phyloP scores from a whole-genome alignment of 305 asterid genomes.

The Fraxinus xanthoxyloides region DNA sequence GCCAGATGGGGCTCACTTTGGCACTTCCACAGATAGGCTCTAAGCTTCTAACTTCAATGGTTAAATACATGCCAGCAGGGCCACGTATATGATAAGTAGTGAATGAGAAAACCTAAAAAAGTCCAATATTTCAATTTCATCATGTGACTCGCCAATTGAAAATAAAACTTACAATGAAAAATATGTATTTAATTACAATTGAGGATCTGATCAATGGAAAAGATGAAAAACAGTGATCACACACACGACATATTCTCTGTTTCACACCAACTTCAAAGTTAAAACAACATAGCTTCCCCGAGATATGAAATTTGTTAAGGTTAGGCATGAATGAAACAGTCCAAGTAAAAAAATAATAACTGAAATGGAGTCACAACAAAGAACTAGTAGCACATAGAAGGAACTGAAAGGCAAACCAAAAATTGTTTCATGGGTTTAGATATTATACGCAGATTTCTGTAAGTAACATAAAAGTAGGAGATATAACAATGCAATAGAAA shows the following conservation, averaged over 20 bases:
- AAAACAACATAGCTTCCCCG: slow-evolving; percentile 5
- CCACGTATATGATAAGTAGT: neutral
- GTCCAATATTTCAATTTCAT: neutral
- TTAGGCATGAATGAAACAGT: neutral
- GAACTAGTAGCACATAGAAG: slow-evolving; percentile 3
- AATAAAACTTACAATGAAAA: neutral
- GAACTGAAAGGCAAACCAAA: slow-evolving; percentile 1
- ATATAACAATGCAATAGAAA: neutral
- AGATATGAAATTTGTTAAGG: neutral
- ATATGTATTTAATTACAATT: neutral
- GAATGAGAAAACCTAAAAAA: neutral
- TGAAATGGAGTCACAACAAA: neutral
- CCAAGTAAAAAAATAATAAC: neutral
- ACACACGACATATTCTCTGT: neutral
- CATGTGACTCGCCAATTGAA: neutral
- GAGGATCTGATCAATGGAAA: neutral
- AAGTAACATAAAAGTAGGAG: neutral
- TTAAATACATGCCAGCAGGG: neutral
- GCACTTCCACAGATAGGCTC: neutral
- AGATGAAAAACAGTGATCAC: neutral
- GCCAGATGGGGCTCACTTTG: neutral
- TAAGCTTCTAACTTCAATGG: neutral
- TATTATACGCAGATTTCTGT: neutral
- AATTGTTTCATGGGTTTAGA: neutral
- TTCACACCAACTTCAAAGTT: neutral